Percentiles rank a stretch among this genome's conserved stretches.
phyloP scores from a whole-genome alignment of 306 rosid species.

The Cyamopsis tetragonoloba region DNA sequence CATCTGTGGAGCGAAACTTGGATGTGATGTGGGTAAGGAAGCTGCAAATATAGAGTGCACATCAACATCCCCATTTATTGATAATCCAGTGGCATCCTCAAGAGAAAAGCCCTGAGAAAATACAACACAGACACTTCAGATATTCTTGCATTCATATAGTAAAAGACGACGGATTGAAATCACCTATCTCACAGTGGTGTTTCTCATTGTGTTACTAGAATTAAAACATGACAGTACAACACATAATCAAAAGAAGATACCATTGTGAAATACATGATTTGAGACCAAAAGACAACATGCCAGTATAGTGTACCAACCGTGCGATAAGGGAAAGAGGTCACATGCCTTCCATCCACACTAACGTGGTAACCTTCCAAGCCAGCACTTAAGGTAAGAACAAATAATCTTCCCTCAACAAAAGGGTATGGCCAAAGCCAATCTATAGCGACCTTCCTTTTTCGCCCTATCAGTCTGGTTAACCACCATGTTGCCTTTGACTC shows the following conservation, averaged over 20 bases:
- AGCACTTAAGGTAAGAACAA: constrained; percentile 66
- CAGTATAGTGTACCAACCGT: constrained; percentile 53
- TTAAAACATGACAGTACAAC: too few species aligned
- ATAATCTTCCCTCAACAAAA: constrained; percentile 59
- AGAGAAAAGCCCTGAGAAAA: constrained; percentile 71
- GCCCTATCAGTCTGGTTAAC: constrained; percentile 59
- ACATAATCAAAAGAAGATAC: too few species aligned
- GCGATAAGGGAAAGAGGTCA: constrained; percentile 67
- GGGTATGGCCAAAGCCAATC: constrained; percentile 89
- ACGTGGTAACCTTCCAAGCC: constrained; percentile 75
- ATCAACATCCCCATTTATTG: constrained; percentile 63
- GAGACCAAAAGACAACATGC: too few species aligned
- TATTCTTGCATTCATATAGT: neutral
- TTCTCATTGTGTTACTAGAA: too few species aligned
- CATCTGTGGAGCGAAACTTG: constrained; percentile 63
- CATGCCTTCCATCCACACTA: constrained; percentile 66
- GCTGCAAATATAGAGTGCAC: constrained; percentile 63
- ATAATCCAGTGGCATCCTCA: constrained; percentile 73
- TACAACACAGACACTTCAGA: neutral
- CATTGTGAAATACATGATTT: too few species aligned
- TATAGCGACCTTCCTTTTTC: constrained; percentile 51
- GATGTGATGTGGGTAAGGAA: constrained; percentile 66
- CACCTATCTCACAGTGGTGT: too few species aligned
- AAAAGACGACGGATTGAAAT: neutral
- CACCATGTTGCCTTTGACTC: constrained; percentile 68